These are phyloP conservation scores for Penicillium argentinense DNA, from an alignment of 495 filamentous ascomycete genomes.

Conservation along the genomic window DNA sequence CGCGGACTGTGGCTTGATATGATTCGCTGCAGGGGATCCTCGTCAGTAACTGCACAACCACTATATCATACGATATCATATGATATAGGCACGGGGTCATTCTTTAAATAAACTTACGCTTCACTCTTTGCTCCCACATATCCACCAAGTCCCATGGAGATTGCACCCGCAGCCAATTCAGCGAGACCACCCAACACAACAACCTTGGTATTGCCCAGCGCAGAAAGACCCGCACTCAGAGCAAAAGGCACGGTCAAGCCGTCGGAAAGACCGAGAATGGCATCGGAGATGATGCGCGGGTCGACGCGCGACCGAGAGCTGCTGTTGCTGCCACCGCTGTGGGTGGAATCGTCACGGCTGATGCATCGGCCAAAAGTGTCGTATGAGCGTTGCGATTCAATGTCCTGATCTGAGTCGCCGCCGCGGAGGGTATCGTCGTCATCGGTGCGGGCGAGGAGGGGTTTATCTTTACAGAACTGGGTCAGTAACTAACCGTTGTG, in stretches of 20 bases:
- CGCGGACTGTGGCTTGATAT: conserved; percentile 46
- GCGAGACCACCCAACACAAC: conserved; percentile 56
- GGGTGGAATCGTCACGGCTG: conserved; percentile 29
- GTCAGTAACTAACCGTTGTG: conserved; percentile 5
- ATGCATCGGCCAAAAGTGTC: conserved; percentile 36
- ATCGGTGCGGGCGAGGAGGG: conserved; percentile 32
- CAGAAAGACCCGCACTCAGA: conserved; percentile 54
- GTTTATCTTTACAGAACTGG: conserved; percentile 27
- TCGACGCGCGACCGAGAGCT: conserved; percentile 42
- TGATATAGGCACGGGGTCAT: too few relatives aligned
- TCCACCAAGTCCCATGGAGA: conserved; percentile 58
- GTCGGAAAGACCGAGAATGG: conserved; percentile 60
- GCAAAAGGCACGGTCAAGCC: conserved; percentile 60
- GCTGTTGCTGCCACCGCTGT: conserved; percentile 28
- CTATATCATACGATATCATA: too few relatives aligned
- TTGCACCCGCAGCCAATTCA: conserved; percentile 55
- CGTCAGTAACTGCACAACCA: conserved; percentile 7
- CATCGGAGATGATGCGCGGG: conserved; percentile 56
- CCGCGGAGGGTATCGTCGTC: conserved; percentile 32
- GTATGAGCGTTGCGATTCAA: conserved; percentile 46
- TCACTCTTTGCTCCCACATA: conserved; percentile 70
- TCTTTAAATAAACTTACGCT: conserved; percentile 46
- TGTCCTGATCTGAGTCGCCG: conserved; percentile 29
- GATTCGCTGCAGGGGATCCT: conserved; percentile 39
- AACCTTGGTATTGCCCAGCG: conserved; percentile 52